Conservation (phyloP, 2,329 filamentous ascomycete species). For the Aaosphaeria pasadenensis region DNA sequence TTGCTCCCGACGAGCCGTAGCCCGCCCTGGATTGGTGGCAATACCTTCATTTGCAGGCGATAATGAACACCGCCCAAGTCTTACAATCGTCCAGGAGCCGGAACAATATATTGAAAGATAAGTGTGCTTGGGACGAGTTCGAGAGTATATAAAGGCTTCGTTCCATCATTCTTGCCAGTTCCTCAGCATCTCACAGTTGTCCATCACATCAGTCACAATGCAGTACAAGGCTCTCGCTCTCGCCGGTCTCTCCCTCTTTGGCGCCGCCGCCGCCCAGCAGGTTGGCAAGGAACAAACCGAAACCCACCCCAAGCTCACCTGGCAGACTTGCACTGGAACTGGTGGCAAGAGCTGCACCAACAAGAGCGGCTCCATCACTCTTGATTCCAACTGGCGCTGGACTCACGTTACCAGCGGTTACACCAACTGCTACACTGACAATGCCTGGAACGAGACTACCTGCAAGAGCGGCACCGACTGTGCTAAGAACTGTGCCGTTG, state of each 20-base stretch:
- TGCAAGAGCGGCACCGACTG: slow-evolving; percentile 39
- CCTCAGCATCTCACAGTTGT: slow-evolving; percentile 24
- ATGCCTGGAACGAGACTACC: slow-evolving; percentile 40
- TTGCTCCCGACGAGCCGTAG: slow-evolving; percentile 31
- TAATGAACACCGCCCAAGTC: slow-evolving; percentile 12
- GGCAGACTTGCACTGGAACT: slow-evolving; percentile 39
- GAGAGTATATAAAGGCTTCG: slow-evolving; percentile 26
- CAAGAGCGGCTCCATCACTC: slow-evolving; percentile 35
- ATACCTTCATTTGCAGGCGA: slow-evolving; percentile 6
- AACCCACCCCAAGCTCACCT: slow-evolving; percentile 41
- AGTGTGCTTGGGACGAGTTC: no score
- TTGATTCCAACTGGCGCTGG: slow-evolving; percentile 53
- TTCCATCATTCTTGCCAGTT: slow-evolving; percentile 4
- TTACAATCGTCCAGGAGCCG: slow-evolving; percentile 15
- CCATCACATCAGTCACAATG: slow-evolving; percentile 25
- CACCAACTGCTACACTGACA: slow-evolving; percentile 50
- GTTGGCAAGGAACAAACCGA: slow-evolving; percentile 40
- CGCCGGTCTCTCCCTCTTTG: slow-evolving; percentile 39
- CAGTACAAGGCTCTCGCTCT: slow-evolving; percentile 38
- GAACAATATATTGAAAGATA: slow-evolving; percentile 9
- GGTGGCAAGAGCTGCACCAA: slow-evolving; percentile 38
- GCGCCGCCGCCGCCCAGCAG: slow-evolving; percentile 41
- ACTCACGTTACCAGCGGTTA: slow-evolving; percentile 43
- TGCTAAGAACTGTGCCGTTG: slow-evolving; percentile 41
- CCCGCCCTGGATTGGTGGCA: slow-evolving; percentile 22